Percentiles rank a stretch among this genome's conserved stretches.
phyloP scores from a whole-genome alignment of 1,139 yeast species.

The Geotrichum europaeum region DNA sequence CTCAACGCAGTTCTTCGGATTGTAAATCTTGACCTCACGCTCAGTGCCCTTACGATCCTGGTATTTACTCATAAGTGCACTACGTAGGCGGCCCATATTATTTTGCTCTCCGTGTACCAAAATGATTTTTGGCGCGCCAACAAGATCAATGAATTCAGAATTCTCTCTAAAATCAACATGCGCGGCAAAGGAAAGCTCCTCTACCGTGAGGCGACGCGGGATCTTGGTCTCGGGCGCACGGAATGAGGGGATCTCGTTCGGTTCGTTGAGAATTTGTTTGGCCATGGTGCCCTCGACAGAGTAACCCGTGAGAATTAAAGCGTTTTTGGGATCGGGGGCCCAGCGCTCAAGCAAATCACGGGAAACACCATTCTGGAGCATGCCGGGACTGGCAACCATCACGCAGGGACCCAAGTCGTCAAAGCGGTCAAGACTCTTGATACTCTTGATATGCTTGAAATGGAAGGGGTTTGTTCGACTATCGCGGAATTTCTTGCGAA shows the following conservation, averaged over 20 bases:
- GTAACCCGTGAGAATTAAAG: conserved; percentile 88
- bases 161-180: conserved; percentile 96
- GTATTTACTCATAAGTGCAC: conserved; percentile 85
- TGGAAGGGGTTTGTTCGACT: conserved; percentile 80
- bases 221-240: conserved; percentile 73
- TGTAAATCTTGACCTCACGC: conserved; percentile 84
- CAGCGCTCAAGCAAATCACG: conserved; percentile 86
- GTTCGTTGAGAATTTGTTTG: conserved; percentile 78
- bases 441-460: conserved; percentile 76
- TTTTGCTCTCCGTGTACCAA: conserved; percentile 97
- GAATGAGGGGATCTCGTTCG: conserved; percentile 77
- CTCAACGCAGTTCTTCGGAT: conserved; percentile 87
- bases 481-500: conserved; percentile 71
- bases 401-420: conserved; percentile 96
- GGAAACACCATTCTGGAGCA: conserved; percentile 94
- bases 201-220: conserved; percentile 84
- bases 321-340: conserved; percentile 94
- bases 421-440: conserved; percentile 72
- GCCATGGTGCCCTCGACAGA: conserved; percentile 99
- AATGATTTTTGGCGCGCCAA: conserved; percentile 70
- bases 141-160: conserved; percentile 80
- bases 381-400: conserved; percentile 95
- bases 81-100: conserved; percentile 95
- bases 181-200: conserved; percentile 96
- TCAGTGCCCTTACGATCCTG: conserved; percentile 78